These are phyloP conservation scores for Ogataea philodendri DNA, from an alignment of 805 yeast species.

Conservation along the genomic window DNA sequence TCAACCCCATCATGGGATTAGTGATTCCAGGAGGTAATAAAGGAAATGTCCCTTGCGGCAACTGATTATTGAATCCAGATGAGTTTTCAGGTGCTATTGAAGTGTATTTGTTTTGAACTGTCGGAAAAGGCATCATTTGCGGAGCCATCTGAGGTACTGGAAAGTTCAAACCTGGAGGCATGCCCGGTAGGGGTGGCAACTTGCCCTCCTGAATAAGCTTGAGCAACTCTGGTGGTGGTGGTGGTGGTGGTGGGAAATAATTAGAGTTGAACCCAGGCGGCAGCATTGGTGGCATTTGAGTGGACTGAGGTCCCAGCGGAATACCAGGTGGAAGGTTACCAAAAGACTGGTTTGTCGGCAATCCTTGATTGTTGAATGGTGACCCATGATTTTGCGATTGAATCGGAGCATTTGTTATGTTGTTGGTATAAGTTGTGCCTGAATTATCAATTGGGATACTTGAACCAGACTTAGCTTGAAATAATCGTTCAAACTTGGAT, in stretches of 20 bases:
- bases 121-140: slow-evolving; percentile 2
- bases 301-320: too few species aligned
- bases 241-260: slow-evolving; percentile 24
- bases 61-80: too few species aligned
- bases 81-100: too few species aligned
- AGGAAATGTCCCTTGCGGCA: too few species aligned
- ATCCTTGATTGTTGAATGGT: too few species aligned
- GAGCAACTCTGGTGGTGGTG: slow-evolving; percentile 31
- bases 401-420: background rate
- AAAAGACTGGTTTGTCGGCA: too few species aligned
- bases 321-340: slow-evolving; percentile 14
- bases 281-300: slow-evolving; percentile 1
- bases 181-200: slow-evolving; percentile 30
- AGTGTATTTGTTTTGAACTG: too few species aligned
- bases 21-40: too few species aligned
- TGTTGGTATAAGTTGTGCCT: background rate
- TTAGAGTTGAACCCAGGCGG: slow-evolving; percentile 1
- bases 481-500: slow-evolving; percentile 23
- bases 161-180: slow-evolving; percentile 14
- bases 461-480: slow-evolving; percentile 13
- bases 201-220: slow-evolving; percentile 30
- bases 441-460: slow-evolving; percentile 5
- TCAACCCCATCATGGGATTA: too few species aligned
- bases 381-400: too few species aligned
- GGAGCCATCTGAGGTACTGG: slow-evolving; percentile 1